Conservation (phyloP, 1,139 yeast species). For the Geotrichum klebahnii region DNA sequence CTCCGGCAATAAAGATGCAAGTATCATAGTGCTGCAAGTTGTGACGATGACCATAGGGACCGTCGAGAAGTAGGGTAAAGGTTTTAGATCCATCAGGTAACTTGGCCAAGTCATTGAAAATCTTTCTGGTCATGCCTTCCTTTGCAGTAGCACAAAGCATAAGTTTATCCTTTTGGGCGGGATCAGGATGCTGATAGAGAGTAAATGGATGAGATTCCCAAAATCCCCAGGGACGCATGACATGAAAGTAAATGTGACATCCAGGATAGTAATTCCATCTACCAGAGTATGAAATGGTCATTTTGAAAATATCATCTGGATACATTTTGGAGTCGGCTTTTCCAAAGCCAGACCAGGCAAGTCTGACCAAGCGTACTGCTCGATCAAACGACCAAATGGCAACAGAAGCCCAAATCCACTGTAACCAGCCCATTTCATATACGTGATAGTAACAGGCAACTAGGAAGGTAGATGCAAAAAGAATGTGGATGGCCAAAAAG, state of each 20-base stretch:
- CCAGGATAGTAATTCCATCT: constrained; percentile 42
- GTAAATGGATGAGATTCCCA: constrained; percentile 68
- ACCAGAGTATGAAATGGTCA: constrained; percentile 41
- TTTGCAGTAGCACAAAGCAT: constrained; percentile 38
- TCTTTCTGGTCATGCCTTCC: constrained; percentile 33
- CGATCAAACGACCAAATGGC: constrained; percentile 46
- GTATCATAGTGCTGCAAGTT: constrained; percentile 51
- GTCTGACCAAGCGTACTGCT: constrained; percentile 38
- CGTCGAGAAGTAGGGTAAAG: constrained; percentile 47
- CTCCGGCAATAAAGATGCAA: constrained; percentile 54
- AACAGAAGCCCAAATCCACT: constrained; percentile 39
- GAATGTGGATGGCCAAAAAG: constrained; percentile 45
- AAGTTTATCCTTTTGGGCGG: constrained; percentile 29
- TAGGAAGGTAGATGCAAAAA: constrained; percentile 39
- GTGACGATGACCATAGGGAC: constrained; percentile 53
- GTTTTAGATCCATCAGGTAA: background rate
- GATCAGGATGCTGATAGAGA: constrained; percentile 36
- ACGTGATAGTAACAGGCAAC: constrained; percentile 47
- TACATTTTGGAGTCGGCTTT: constrained; percentile 26
- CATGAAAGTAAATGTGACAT: constrained; percentile 49
- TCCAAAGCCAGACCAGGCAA: constrained; percentile 41
- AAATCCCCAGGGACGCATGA: constrained; percentile 36
- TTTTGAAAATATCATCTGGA: constrained; percentile 44
- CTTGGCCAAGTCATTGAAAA: constrained; percentile 27
- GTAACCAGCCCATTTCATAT: constrained; percentile 40